These are phyloP conservation scores for Colletotrichum somersetense DNA, from an alignment of 2,329 filamentous ascomycete genomes.

Conservation along the genomic window DNA sequence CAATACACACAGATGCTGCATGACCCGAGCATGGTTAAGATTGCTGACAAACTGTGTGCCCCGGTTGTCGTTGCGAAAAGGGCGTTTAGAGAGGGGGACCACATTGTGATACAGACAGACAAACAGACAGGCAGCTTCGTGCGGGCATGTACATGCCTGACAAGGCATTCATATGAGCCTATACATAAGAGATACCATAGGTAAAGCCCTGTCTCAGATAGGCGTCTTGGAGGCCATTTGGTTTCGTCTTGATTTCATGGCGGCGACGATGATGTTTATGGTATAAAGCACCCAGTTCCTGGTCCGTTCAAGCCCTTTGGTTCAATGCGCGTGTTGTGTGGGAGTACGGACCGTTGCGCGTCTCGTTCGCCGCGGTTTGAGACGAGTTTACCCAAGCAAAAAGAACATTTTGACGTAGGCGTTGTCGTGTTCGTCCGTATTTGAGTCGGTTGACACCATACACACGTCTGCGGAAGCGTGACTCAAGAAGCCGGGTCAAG, in stretches of 20 bases:
- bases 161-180: slow-evolving; percentile 23
- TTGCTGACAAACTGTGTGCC: slow-evolving; percentile 2
- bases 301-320: slow-evolving; percentile 3
- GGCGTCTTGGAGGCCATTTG: slow-evolving; percentile 25
- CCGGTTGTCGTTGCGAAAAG: slow-evolving; percentile 15
- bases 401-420: background rate
- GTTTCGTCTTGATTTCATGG: slow-evolving; percentile 2
- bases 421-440: slow-evolving; percentile 14
- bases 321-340: background rate
- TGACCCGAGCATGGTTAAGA: slow-evolving; percentile 1
- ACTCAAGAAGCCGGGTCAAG: background rate
- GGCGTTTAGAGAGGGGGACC: slow-evolving; percentile 23
- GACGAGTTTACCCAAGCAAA: background rate
- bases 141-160: slow-evolving; percentile 19
- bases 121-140: slow-evolving; percentile 5
- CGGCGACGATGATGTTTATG: background rate
- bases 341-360: slow-evolving; percentile 25
- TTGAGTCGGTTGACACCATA: background rate
- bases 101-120: slow-evolving; percentile 10
- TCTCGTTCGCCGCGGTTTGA: slow-evolving; percentile 21
- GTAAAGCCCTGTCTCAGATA: slow-evolving; percentile 39
- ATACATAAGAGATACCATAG: slow-evolving; percentile 43
- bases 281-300: background rate
- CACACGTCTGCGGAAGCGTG: background rate
- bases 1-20: slow-evolving; percentile 2